phyloP scores from a whole-genome alignment of 306 rosid genomes.

The Cucurbita argyrosperma region DNA sequence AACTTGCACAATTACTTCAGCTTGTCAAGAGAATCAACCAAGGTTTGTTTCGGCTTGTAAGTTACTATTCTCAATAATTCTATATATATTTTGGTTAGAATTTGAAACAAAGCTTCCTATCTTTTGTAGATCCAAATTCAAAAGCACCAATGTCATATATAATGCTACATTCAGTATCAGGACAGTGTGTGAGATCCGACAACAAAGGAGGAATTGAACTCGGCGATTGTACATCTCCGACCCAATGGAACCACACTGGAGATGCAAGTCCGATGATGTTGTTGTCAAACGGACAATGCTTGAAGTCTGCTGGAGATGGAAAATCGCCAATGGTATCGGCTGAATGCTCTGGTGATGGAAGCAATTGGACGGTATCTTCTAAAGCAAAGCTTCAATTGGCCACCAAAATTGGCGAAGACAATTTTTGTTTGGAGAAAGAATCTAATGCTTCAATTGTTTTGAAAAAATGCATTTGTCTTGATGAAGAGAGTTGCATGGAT shows the following conservation, averaged over 20 bases:
- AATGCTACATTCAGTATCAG: constrained; percentile 22
- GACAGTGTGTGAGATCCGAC: constrained; percentile 17
- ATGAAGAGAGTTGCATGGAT: constrained; percentile 18
- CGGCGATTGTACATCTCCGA: constrained; percentile 16
- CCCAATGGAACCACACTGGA: constrained; percentile 18
- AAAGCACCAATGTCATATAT: constrained; percentile 14
- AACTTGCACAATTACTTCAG: constrained; percentile 17
- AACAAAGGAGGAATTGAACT: constrained; percentile 13
- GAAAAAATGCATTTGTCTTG: constrained; percentile 28
- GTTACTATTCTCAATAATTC: background rate
- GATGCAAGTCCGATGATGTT: constrained; percentile 19
- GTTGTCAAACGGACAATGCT: constrained; percentile 5
- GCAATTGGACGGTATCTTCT: constrained; percentile 23
- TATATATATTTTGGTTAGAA: background rate
- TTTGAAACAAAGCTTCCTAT: background rate
- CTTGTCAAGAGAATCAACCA: constrained; percentile 16
- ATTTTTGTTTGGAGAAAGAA: constrained; percentile 22
- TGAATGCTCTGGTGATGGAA: constrained; percentile 19
- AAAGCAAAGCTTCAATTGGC: constrained; percentile 30
- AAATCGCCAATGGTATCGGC: constrained; percentile 9
- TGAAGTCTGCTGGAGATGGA: constrained; percentile 23
- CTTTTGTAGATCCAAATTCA: constrained; percentile 28
- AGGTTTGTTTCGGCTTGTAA: constrained; percentile 6
- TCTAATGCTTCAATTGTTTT: constrained; percentile 13
- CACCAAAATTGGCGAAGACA: constrained; percentile 3